A percentile compares a stretch with the other conserved stretches of the same genome.
phyloP scores from a whole-genome alignment of 495 filamentous ascomycete genomes.

The Xylaria longipes region DNA sequence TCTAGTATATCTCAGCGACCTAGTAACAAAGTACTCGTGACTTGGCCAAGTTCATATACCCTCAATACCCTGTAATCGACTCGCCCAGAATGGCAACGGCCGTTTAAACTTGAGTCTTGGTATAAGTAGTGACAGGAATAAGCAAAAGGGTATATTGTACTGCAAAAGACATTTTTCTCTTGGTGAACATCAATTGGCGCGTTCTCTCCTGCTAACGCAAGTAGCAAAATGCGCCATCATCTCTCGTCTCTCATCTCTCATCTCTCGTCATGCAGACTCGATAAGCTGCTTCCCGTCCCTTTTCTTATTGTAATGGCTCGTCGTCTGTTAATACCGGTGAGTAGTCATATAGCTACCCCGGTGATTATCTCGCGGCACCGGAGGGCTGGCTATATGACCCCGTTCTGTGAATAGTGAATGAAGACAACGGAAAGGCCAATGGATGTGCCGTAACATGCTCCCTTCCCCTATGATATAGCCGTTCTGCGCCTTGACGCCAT shows the following conservation, averaged over 20 bases:
- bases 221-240: constrained; percentile 8
- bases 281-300: background rate
- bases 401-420: background rate
- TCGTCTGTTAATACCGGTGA: background rate
- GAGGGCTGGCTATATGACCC: background rate
- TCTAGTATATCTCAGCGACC: background rate
- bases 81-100: background rate
- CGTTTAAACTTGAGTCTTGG: background rate
- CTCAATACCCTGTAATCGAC: background rate
- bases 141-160: constrained; percentile 25
- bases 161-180: background rate
- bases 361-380: background rate
- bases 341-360: background rate
- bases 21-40: background rate
- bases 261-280: background rate
- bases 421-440: background rate
- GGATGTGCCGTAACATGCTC: constrained; percentile 25
- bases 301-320: background rate
- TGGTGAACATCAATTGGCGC: background rate
- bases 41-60: background rate
- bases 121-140: constrained; percentile 14
- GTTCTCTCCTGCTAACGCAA: background rate
- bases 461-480: constrained; percentile 39
- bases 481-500: constrained; percentile 31
- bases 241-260: constrained; percentile 26